phyloP scores from a whole-genome alignment of 2,329 filamentous ascomycete species.

The Talaromyces atroroseus region DNA sequence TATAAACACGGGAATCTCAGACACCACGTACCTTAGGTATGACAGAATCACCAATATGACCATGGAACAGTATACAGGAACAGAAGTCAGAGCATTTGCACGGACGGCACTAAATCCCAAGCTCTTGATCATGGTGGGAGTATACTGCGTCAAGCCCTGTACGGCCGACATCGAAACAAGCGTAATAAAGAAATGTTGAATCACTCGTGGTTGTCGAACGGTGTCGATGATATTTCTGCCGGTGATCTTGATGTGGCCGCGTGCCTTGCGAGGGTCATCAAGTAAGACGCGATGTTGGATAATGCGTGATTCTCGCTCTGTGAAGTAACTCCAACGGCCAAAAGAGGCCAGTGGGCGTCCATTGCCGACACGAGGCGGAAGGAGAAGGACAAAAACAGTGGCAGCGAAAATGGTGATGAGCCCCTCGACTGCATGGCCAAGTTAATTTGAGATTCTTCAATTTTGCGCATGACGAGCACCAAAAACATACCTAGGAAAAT shows the following conservation, averaged over 20 bases:
- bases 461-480: neutral
- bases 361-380: constrained; percentile 35
- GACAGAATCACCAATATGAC: constrained; percentile 23
- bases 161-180: constrained; percentile 42
- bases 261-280: constrained; percentile 40
- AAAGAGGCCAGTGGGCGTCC: constrained; percentile 31
- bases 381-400: constrained; percentile 36
- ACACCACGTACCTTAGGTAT: constrained; percentile 20
- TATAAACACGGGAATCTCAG: neutral
- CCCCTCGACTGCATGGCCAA: constrained; percentile 40
- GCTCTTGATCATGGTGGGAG: constrained; percentile 48
- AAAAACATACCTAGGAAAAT: constrained; percentile 38
- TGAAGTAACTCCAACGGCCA: constrained; percentile 40
- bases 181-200: constrained; percentile 49
- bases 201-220: constrained; percentile 47
- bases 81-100: constrained; percentile 51
- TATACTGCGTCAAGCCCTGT: constrained; percentile 49
- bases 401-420: constrained; percentile 45
- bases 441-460: neutral
- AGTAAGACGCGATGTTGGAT: constrained; percentile 37
- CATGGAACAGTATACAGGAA: constrained; percentile 38
- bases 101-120: constrained; percentile 48
- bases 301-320: constrained; percentile 39
- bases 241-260: constrained; percentile 33
- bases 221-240: constrained; percentile 32